Percentiles rank a stretch among this genome's conserved stretches.
Conservation (phyloP, 2,329 filamentous ascomycete species). For the Alternaria sp. region DNA sequence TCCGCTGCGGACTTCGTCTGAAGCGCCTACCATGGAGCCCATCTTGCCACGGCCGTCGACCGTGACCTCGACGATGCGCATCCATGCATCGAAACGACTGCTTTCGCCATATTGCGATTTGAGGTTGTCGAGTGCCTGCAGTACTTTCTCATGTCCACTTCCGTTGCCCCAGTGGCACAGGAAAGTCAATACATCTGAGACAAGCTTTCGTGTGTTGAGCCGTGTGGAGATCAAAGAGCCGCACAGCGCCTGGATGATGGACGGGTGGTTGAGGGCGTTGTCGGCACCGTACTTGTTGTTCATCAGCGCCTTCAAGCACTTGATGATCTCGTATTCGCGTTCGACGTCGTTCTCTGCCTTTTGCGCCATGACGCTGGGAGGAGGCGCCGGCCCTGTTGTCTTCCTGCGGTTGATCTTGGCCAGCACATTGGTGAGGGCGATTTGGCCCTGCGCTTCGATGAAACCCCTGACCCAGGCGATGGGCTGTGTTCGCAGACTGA, state of each 20-base stretch:
- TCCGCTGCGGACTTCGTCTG: slow-evolving; percentile 92
- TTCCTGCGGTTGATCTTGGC: slow-evolving; percentile 92
- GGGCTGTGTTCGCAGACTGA: slow-evolving; percentile 93
- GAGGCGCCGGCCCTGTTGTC: slow-evolving; percentile 72
- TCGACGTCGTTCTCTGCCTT: slow-evolving; percentile 79
- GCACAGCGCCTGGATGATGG: slow-evolving; percentile 85
- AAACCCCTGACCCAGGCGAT: slow-evolving; percentile 97
- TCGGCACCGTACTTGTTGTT: slow-evolving; percentile 99
- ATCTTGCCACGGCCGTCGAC: slow-evolving; percentile 97
- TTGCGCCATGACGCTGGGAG: slow-evolving; percentile 58
- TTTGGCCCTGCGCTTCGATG: slow-evolving; percentile 95
- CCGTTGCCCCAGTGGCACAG: slow-evolving; percentile 92
- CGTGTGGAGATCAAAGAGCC: slow-evolving; percentile 87
- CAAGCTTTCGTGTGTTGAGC: slow-evolving; percentile 88
- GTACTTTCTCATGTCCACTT: slow-evolving; percentile 88
- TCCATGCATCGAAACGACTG: slow-evolving; percentile 96
- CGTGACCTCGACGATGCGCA: slow-evolving; percentile 96
- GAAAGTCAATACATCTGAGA: slow-evolving; percentile 96
- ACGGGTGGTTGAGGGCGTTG: slow-evolving; percentile 87
- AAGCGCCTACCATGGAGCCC: slow-evolving; percentile 95
- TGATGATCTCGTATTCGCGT: slow-evolving; percentile 94
- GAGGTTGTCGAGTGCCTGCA: slow-evolving; percentile 90
- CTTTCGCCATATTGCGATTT: slow-evolving; percentile 89
- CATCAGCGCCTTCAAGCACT: slow-evolving; percentile 96
- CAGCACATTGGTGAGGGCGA: slow-evolving; percentile 91